Evolutionary conservation across 2,329 filamentous ascomycete species (phyloP).

Genomic region (Botrytis aclada): DNA sequence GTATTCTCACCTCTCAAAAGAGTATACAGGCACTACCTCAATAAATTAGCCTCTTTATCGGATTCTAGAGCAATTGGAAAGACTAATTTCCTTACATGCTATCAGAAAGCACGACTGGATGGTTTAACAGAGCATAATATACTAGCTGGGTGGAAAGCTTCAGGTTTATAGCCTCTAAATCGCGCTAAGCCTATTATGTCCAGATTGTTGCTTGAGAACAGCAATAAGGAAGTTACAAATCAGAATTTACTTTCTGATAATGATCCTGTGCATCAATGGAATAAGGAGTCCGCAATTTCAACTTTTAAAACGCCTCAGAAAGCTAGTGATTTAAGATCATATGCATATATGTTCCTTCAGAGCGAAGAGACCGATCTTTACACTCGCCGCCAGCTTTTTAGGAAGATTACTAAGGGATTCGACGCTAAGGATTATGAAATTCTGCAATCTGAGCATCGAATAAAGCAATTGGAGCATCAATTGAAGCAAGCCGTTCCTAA

Average conservation of each 20-base stretch:
- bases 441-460: neutral
- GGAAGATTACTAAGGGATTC: neutral
- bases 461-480: neutral
- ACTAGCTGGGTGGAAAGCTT: no score
- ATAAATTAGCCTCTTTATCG: no score
- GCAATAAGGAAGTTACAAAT: neutral
- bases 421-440: neutral
- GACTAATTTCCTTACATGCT: no score
- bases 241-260: neutral
- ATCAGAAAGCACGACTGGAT: accelerated
- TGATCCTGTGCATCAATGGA: neutral
- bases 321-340: neutral
- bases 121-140: no score
- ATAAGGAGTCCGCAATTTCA: neutral
- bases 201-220: neutral
- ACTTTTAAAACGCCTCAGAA: accelerated
- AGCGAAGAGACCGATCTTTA: neutral
- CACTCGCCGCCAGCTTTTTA: neutral
- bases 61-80: no score
- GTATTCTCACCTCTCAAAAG: no score
- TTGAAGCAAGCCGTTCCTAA: neutral
- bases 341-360: neutral
- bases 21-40: no score
- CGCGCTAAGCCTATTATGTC: neutral
- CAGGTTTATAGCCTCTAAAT: no score